Evolutionary conservation across 768 basidiomycete species (phyloP), one percentile per base, ranked within the genome.

Genomic region (Boletus sensibilis): DNA sequence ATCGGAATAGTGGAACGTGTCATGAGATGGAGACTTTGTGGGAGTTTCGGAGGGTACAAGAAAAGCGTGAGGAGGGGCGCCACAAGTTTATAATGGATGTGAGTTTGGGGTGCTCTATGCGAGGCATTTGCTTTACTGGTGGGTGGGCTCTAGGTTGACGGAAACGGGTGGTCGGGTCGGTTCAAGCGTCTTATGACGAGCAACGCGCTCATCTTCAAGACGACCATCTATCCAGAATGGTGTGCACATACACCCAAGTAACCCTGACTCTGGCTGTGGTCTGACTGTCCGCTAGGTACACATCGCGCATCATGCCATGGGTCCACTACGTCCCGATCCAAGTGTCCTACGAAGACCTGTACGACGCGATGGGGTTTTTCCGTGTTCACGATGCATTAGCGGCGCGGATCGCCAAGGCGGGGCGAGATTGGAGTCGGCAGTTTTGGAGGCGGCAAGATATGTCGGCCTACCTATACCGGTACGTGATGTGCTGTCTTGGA

Each of bases 211-310:
- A 73, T 88, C 6, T 82, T 90, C 73, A 88, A 89, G 64, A 76
- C 83, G 35, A 88, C 87, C 0, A 79, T 88, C 58, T 88, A 85
- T 64, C 87, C 86, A 0, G 88, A 89, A 71, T 90, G 88, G 88
- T 84, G 64, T 13, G 73, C 16, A 18, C 7, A 25, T 6, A 13
- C 13, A 1, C 4, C 11, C 13, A 25, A 16, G 31, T 3, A 4
- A 31, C 10, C 16, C 8, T 5, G 16, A 20, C 16, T 2, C 7
- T 50, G 38, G 16, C 3, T 13, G 11, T 39, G 46, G 18, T 14
- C 23, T 52, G n/a, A 38, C 23, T 13, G 14, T 27, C 23, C 10
- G 7, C 10, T 58, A 84, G 83, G 83, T 86, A 73, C 57, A 74
- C 70, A 14, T 81, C 84, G 53, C 79, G 84, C 12, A 74, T 85